Conservation (phyloP, 169 alveolate genomes). For the Plasmodium reichenowi region DNA sequence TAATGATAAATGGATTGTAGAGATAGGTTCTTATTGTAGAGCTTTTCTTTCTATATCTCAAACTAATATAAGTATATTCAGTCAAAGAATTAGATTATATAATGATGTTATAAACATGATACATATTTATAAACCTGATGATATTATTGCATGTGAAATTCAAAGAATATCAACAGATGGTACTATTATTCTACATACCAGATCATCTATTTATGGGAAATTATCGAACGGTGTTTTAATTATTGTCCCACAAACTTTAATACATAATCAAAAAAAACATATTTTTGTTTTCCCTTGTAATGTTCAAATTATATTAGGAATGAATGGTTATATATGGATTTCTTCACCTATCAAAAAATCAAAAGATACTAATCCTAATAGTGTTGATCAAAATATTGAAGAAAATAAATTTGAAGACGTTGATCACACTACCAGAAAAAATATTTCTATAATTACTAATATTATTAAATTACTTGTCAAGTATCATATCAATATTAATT, state of each 20-base stretch:
- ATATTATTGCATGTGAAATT: slow-evolving; percentile 93
- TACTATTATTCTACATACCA: slow-evolving; percentile 90
- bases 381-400: slow-evolving; percentile 73
- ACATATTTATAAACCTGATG: slow-evolving; percentile 90
- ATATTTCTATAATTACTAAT: slow-evolving; percentile 78
- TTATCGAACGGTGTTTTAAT: slow-evolving; percentile 91
- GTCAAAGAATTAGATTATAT: slow-evolving; percentile 91
- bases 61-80: slow-evolving; percentile 91
- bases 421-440: slow-evolving; percentile 51
- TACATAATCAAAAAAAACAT: slow-evolving; percentile 92
- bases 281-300: slow-evolving; percentile 88
- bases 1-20: slow-evolving; percentile 92
- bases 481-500: slow-evolving; percentile 73
- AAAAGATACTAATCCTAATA: slow-evolving; percentile 61
- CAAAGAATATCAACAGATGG: slow-evolving; percentile 90
- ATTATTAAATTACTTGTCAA: slow-evolving; percentile 77
- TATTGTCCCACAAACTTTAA: slow-evolving; percentile 89
- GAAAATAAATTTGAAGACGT: slow-evolving; percentile 69
- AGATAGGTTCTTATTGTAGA: slow-evolving; percentile 90
- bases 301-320: slow-evolving; percentile 90
- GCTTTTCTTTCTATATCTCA: slow-evolving; percentile 92
- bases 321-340: slow-evolving; percentile 91
- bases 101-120: slow-evolving; percentile 94
- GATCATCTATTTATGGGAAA: slow-evolving; percentile 93
- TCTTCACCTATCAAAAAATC: slow-evolving; percentile 77